Evolutionary conservation across 441 rosid genomes (phyloP), one percentile per base, ranked within the genome.

Genomic region (Kokia cookei): DNA sequence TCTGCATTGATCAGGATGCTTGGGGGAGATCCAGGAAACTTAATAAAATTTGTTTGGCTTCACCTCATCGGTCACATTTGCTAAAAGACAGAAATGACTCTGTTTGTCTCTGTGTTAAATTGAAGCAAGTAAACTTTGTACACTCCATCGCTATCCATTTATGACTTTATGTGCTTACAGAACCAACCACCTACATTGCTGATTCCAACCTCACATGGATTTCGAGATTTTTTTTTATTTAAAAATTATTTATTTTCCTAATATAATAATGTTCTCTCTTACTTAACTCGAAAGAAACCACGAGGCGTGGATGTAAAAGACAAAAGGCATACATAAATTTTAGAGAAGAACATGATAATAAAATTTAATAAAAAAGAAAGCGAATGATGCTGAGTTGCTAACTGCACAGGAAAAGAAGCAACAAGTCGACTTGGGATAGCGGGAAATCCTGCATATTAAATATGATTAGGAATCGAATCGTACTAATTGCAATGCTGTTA

Each of bases 1-100:
- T 82, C 84, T 51, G 55, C 19, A 73, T 43, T 50, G 66, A 58
- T 57, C 15, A 17, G 70, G 66, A 68, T 76, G 72, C 78, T 83
- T 61, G 29, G 64, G 68, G 67, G 48, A 58, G 65, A 57, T 53
- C n/a, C 50, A 9, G 71, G 42, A 48, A 65, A 48, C 24, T 67
- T 67, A n/a, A 43, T 73, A 76, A 19, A 5, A 45, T 3, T 17
- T 14, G 13, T 68, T 82, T 80, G 83, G 72, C 78, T 51, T 69
- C 22, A 40, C 77, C 57, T 29, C 67, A 53, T 29, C 67, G 42
- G 17, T 22, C 62, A 48, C 63, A 59, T 48, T 11, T 4, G 37
- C 58, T 50, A 58, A 58, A 59, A 48, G 72, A 75, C 29, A 22
- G 48, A 63, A 55, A 17, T 0, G 37, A n/a, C n/a, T 24, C 55